Evolutionary conservation across 495 filamentous ascomycete genomes (phyloP), one percentile per base, ranked within the genome.

Genomic region (Hypoxylon cercidicola): DNA sequence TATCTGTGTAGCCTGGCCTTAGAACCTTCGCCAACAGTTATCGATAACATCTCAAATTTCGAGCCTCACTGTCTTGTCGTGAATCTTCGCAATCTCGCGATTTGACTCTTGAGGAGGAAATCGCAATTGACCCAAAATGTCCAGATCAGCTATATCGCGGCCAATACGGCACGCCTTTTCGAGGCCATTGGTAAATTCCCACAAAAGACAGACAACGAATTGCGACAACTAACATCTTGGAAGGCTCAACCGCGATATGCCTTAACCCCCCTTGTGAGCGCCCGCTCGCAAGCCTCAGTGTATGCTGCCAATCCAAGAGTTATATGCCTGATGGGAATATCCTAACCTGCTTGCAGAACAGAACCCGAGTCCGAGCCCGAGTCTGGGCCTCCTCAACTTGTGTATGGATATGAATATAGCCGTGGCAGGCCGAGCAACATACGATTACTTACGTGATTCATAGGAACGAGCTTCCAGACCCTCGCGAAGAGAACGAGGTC

Each of bases 401-500:
- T 62, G 68, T 73, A 62, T 57, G 69, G 34, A 47, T 4, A 44
- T 34, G 19, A 7, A 55, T 50, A 20, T 0, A 25, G 16, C 32
- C n/a, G 19, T 4, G 35, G 1, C 15, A 18, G 9, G 7, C n/a
- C n/a, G 8, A 3, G 23, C n/a, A 1, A 53, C 40, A 28, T 23
- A 20, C 49, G 19, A 54, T 41, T 30, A 51, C 69, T 74, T 51
- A 68, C 53, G 35, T 40, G 28, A 32, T 48, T 1, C 15, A 20
- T 8, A 74, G 71, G 23, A 74, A 72, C 60, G 72, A 72, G 15
- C 55, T 71, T 4, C 50, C 60, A 11, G 46, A 70, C 25, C 63
- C 69, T 19, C 46, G 49, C 39, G 57, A 67, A 50, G 59, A 59
- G 54, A 48, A 69, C 20, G 70, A 80, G 2, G 74, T 82, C 57